Percentiles rank a stretch among this genome's conserved stretches.
phyloP scores from a whole-genome alignment of 495 filamentous ascomycete genomes.

The Lasiosphaeria hispida region DNA sequence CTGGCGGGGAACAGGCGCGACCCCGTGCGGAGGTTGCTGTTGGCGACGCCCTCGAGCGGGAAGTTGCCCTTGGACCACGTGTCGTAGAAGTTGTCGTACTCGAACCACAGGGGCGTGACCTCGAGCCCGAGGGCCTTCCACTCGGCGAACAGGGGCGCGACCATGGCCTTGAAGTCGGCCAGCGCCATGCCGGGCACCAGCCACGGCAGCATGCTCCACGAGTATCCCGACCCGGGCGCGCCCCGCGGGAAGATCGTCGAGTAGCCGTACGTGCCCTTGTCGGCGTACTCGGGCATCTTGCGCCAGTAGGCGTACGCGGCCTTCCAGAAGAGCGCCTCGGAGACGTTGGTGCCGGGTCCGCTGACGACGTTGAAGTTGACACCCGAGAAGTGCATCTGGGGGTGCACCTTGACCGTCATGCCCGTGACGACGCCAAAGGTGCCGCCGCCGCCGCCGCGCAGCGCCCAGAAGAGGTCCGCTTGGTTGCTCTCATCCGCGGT shows the following conservation, averaged over 20 bases:
- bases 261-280: too few species aligned
- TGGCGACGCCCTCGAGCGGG: slow-evolving; percentile 18
- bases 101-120: slow-evolving; percentile 26
- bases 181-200: slow-evolving; percentile 22
- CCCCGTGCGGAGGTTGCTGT: slow-evolving; percentile 31
- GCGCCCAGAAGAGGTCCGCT: slow-evolving; percentile 46
- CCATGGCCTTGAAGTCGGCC: slow-evolving; percentile 24
- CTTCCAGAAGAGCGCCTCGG: slow-evolving; percentile 20
- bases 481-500: slow-evolving; percentile 40
- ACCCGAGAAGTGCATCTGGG: slow-evolving; percentile 36
- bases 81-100: slow-evolving; percentile 22
- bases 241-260: neutral
- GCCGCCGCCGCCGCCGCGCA: slow-evolving; percentile 43
- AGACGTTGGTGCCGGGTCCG: slow-evolving; percentile 15
- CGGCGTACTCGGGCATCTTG: too few species aligned
- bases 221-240: slow-evolving; percentile 4
- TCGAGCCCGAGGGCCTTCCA: slow-evolving; percentile 35
- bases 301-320: too few species aligned
- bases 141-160: slow-evolving; percentile 39
- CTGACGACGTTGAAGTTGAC: slow-evolving; percentile 34
- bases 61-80: slow-evolving; percentile 19
- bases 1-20: slow-evolving; percentile 41
- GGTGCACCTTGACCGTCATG: slow-evolving; percentile 36
- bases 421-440: slow-evolving; percentile 51
- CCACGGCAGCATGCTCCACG: slow-evolving; percentile 23